Percentiles rank a stretch among this genome's conserved stretches.
Evolutionary conservation across 2,329 filamentous ascomycete species (phyloP).

Genomic region (Coleophoma crateriformis): DNA sequence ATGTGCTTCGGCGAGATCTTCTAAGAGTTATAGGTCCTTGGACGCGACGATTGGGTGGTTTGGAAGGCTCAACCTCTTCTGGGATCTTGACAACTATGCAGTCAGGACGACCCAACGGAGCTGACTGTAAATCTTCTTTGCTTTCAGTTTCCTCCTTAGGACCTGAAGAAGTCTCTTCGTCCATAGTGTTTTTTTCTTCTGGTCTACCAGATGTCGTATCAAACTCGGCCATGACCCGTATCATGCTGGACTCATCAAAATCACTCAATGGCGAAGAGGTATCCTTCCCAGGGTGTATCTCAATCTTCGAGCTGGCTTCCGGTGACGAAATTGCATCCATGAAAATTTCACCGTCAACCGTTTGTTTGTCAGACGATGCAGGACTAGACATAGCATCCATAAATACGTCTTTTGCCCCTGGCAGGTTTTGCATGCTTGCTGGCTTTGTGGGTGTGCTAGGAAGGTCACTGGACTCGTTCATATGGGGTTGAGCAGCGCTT

Average conservation of each 20-base stretch:
- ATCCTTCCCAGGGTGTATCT: not conserved
- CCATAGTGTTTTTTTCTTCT: no score
- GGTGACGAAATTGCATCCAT: conserved; percentile 22
- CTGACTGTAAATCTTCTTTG: not conserved
- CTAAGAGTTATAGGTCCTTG: not conserved
- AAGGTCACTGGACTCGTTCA: not conserved
- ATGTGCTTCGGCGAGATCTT: not conserved
- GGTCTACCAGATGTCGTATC: conserved; percentile 2
- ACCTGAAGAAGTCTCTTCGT: not conserved
- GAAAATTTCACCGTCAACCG: conserved; percentile 14
- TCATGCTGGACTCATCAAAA: conserved; percentile 21
- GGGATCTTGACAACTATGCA: conserved; percentile 1
- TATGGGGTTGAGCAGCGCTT: not conserved
- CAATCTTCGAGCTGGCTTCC: not conserved
- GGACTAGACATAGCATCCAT: conserved; percentile 45
- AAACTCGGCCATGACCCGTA: conserved; percentile 17
- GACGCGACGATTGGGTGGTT: not conserved
- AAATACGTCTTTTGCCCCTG: conserved; percentile 32
- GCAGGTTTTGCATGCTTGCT: conserved; percentile 28
- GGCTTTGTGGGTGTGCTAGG: conserved; percentile 10
- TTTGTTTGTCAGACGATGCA: conserved; percentile 19
- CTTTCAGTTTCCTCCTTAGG: not conserved
- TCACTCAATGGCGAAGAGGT: conserved; percentile 16
- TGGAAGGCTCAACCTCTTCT: not conserved
- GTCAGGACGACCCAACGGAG: not conserved